phyloP scores from a whole-genome alignment of 148 eudicot genomes.

The Fagopyrum homotropicum region DNA sequence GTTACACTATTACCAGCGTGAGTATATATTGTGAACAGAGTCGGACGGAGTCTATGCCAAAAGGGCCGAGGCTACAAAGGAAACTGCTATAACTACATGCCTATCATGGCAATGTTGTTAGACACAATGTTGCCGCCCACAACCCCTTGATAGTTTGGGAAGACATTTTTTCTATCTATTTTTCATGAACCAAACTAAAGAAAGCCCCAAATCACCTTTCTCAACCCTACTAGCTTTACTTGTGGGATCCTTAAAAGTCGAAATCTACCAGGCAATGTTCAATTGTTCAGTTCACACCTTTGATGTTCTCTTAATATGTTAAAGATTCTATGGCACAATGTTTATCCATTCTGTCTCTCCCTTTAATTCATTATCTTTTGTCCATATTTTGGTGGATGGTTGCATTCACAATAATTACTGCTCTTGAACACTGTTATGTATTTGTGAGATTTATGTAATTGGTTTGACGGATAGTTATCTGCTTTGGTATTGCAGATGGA shows the following conservation, averaged over 20 bases:
- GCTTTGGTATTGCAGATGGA: slow-evolving; percentile 26
- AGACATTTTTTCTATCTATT: not conserved
- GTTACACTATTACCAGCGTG: not conserved
- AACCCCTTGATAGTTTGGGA: not conserved
- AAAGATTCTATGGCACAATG: no score
- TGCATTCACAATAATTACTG: not conserved
- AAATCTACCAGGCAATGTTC: no score
- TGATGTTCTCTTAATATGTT: no score
- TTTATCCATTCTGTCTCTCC: no score
- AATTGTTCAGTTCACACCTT: no score
- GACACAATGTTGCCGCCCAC: not conserved
- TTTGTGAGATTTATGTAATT: slow-evolving; percentile 1
- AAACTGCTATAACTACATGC: not conserved
- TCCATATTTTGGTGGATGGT: not conserved
- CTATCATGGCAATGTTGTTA: not conserved
- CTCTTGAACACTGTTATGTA: not conserved
- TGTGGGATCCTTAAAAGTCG: no score
- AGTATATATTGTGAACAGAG: not conserved
- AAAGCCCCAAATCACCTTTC: no score
- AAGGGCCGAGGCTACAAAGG: not conserved
- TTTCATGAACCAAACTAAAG: no score
- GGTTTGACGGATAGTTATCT: not conserved
- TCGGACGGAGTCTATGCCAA: not conserved
- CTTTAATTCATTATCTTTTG: not conserved
- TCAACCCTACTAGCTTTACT: no score